phyloP scores from a whole-genome alignment of 2,329 filamentous ascomycete genomes.

The Aspergillus sojae region DNA sequence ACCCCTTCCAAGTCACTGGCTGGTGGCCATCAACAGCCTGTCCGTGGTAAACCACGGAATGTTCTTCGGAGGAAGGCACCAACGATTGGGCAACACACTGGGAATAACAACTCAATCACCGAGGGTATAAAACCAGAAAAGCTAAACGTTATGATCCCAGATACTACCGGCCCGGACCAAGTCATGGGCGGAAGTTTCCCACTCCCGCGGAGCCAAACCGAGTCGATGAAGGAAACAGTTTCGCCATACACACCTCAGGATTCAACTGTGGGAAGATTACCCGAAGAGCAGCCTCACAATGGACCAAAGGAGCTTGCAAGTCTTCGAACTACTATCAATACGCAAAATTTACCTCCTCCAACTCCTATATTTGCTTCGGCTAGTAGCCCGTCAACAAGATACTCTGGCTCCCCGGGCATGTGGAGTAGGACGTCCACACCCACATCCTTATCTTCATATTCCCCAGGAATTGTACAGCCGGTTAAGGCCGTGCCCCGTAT shows the following conservation, averaged over 20 bases:
- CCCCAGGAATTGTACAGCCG: constrained; percentile 49
- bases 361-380: constrained; percentile 42
- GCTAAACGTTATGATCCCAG: constrained; percentile 36
- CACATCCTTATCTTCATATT: constrained; percentile 53
- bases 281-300: constrained; percentile 21
- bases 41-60: constrained; percentile 37
- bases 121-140: constrained; percentile 23
- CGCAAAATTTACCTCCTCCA: constrained; percentile 39
- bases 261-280: constrained; percentile 16
- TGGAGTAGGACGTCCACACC: constrained; percentile 53
- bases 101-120: constrained; percentile 20
- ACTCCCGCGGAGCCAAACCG: constrained; percentile 15
- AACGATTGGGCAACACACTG: constrained; percentile 40
- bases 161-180: constrained; percentile 19
- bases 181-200: constrained; percentile 18
- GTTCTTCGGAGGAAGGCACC: constrained; percentile 47
- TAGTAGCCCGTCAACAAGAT: constrained; percentile 49
- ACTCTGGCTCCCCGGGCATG: constrained; percentile 49
- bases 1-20: constrained; percentile 17
- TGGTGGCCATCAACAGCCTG: constrained; percentile 20
- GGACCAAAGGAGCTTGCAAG: constrained; percentile 43
- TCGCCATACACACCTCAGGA: constrained; percentile 20
- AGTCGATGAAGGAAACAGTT: constrained; percentile 13
- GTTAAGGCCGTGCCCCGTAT: constrained; percentile 38
- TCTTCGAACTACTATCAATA: constrained; percentile 38